Base-by-base conservation (phyloP, 225 moss, liverwort and hornwort genomes). In the Rhytidiadelphus loreus region DNA sequence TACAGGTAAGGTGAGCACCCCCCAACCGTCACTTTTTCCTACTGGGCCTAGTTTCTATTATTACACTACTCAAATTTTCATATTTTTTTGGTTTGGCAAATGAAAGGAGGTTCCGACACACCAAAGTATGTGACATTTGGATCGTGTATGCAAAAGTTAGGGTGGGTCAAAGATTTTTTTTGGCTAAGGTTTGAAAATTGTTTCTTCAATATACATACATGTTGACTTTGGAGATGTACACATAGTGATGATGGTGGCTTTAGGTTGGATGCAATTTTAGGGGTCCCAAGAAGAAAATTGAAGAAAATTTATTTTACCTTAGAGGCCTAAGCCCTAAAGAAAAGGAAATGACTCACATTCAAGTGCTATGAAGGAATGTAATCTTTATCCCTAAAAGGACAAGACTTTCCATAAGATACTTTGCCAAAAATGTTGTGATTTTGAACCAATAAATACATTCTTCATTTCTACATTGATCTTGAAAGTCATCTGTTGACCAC, bases 281-380 rank as follows among this genome's bases (percentile, higher is more conserved):
- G n/a, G n/a, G n/a, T n/a, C n/a, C n/a, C n/a, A n/a, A n/a, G n/a
- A n/a, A n/a, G n/a, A n/a, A n/a, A 1, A 21, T 13, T 50, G 50
- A 0, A 21, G 43, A 75, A 8, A 0, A 4, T 8, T 13, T 28
- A 1, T 50, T 14, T 50, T 29, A 1, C 5, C 5, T 1, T 33
- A 0, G 6, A 44, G 10, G 28, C 13, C 0, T 72, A 2, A 3
- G 16, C 5, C 9, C 1, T 5, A 71, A 2, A 4, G 3, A 7
- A 43, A 71, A 71, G 3, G 12, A 41, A 41, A 43, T 15, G 16
- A 15, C 9, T 71, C 0, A 0, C 16, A n/a, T 41, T 26, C 1
- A 2, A 16, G 1, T 71, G 9, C 17, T 1, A 28, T 16, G 2
- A 72, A 72, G 5, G 9, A 72, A 43, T 26, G 26, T 3, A 26